Evolutionary conservation across 495 filamentous ascomycete species (phyloP).

Genomic region (Neohortaea acidophila): DNA sequence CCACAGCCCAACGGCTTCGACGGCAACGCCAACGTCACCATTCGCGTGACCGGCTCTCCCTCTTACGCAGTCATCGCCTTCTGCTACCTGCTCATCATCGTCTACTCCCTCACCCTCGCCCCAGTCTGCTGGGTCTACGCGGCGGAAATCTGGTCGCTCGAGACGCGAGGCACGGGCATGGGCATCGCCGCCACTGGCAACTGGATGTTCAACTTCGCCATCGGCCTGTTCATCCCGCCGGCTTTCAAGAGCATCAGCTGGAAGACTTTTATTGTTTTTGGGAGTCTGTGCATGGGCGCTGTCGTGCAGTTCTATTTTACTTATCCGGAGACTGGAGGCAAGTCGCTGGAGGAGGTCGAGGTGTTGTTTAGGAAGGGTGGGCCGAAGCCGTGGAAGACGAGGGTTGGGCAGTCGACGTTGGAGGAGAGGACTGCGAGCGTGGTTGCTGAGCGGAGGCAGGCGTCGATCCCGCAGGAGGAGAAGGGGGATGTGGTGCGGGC

Average conservation of each 20-base stretch:
- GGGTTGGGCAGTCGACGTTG: constrained; percentile 32
- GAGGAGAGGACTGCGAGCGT: constrained; percentile 15
- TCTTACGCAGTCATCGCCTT: constrained; percentile 61
- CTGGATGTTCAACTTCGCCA: constrained; percentile 61
- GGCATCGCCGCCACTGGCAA: constrained; percentile 51
- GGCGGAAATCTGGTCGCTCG: constrained; percentile 59
- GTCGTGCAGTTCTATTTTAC: constrained; percentile 49
- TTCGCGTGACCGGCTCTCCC: constrained; percentile 42
- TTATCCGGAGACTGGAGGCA: constrained; percentile 57
- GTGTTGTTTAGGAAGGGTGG: constrained; percentile 42
- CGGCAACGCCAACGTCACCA: constrained; percentile 52
- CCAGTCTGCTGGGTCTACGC: constrained; percentile 63
- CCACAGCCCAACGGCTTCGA: constrained; percentile 40
- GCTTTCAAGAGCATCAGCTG: constrained; percentile 58
- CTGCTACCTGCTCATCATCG: constrained; percentile 62
- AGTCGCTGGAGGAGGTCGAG: constrained; percentile 58
- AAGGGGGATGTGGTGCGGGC: constrained; percentile 3
- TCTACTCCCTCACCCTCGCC: constrained; percentile 58
- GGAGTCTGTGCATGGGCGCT: constrained; percentile 48
- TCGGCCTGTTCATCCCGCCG: constrained; percentile 55
- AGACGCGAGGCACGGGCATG: constrained; percentile 59
- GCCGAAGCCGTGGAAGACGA: constrained; percentile 43
- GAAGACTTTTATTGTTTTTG: constrained; percentile 60
- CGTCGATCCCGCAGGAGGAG: neutral
- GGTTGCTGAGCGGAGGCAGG: constrained; percentile 1